A percentile compares a stretch with the other conserved stretches of the same genome.
Evolutionary conservation across 2,329 filamentous ascomycete species (phyloP).

Genomic region (Botrytis paeoniae): DNA sequence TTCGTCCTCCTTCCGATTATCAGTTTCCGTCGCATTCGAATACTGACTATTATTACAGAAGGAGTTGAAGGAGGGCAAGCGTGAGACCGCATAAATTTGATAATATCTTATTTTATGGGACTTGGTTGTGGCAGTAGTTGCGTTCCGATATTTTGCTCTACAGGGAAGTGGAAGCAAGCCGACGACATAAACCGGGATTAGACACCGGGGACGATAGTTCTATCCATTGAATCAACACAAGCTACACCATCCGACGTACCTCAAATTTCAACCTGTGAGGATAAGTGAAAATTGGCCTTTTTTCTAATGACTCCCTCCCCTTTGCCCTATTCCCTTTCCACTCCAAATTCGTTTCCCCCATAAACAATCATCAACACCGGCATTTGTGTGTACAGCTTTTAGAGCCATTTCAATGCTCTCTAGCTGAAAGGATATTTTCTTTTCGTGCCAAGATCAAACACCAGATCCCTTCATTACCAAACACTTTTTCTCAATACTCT

Average conservation of each 20-base stretch:
- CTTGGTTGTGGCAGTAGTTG: slow-evolving; percentile 33
- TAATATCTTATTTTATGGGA: slow-evolving; percentile 30
- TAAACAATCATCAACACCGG: slow-evolving; percentile 33
- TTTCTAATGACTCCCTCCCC: neutral
- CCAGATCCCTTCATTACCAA: slow-evolving; percentile 59
- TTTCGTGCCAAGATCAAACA: slow-evolving; percentile 49
- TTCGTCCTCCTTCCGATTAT: slow-evolving; percentile 40
- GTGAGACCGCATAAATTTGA: slow-evolving; percentile 69
- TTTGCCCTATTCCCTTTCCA: neutral
- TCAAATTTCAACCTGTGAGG: slow-evolving; percentile 3
- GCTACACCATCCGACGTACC: slow-evolving; percentile 25
- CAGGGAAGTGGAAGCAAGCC: slow-evolving; percentile 26
- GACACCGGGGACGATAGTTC: slow-evolving; percentile 32
- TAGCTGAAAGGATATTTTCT: slow-evolving; percentile 46
- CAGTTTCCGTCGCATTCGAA: slow-evolving; percentile 19
- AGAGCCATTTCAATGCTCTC: slow-evolving; percentile 43
- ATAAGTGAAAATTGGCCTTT: slow-evolving; percentile 1
- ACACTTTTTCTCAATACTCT: slow-evolving; percentile 51
- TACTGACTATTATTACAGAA: slow-evolving; percentile 58
- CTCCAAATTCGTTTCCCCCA: neutral
- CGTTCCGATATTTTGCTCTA: slow-evolving; percentile 32
- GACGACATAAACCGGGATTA: slow-evolving; percentile 26
- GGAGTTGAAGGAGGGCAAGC: slow-evolving; percentile 95
- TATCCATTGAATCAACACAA: slow-evolving; percentile 31
- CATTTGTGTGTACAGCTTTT: slow-evolving; percentile 53